A percentile compares a stretch with the other conserved stretches of the same genome.
Conservation (phyloP, 768 basidiomycete species). For the Steccherinum ochraceum region DNA sequence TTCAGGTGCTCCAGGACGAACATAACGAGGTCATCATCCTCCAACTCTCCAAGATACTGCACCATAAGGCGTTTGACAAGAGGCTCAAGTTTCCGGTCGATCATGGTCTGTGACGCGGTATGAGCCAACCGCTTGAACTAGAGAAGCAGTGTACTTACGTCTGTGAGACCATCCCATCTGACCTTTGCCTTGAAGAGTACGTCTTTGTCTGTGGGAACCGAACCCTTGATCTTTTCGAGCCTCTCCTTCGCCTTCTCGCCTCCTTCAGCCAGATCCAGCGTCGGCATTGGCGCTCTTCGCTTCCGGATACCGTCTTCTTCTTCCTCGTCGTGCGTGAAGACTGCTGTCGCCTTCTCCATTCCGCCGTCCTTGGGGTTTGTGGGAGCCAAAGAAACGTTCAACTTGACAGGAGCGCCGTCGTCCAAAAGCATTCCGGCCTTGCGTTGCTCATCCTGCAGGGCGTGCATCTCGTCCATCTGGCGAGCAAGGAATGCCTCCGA, state of each 20-base stretch:
- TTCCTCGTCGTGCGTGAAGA: slow-evolving; percentile 84
- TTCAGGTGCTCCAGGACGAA: slow-evolving; percentile 90
- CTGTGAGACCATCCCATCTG: slow-evolving; percentile 86
- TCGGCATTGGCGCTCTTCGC: slow-evolving; percentile 80
- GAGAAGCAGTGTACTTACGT: slow-evolving; percentile 45
- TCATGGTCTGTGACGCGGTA: slow-evolving; percentile 45
- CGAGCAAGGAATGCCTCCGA: slow-evolving; percentile 90
- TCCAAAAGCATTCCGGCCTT: slow-evolving; percentile 87
- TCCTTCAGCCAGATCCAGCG: slow-evolving; percentile 83
- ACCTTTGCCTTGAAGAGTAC: slow-evolving; percentile 78
- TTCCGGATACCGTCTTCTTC: slow-evolving; percentile 76
- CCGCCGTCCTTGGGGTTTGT: slow-evolving; percentile 25
- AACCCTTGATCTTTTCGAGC: slow-evolving; percentile 67
- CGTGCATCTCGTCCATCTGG: slow-evolving; percentile 96
- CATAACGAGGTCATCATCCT: slow-evolving; percentile 91
- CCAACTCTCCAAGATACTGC: slow-evolving; percentile 85
- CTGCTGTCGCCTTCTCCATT: slow-evolving; percentile 38
- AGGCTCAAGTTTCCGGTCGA: slow-evolving; percentile 83
- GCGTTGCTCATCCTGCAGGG: slow-evolving; percentile 83
- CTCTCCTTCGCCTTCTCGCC: slow-evolving; percentile 75
- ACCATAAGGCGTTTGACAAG: slow-evolving; percentile 78
- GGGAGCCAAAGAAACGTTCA: slow-evolving; percentile 67
- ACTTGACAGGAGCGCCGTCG: slow-evolving; percentile 84
- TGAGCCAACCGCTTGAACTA: slow-evolving; percentile 9
- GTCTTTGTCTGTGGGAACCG: slow-evolving; percentile 75